Evolutionary conservation across 1,139 yeast species (phyloP), one percentile per base, ranked within the genome.

Genomic region (Wickerhamomyces sp.): DNA sequence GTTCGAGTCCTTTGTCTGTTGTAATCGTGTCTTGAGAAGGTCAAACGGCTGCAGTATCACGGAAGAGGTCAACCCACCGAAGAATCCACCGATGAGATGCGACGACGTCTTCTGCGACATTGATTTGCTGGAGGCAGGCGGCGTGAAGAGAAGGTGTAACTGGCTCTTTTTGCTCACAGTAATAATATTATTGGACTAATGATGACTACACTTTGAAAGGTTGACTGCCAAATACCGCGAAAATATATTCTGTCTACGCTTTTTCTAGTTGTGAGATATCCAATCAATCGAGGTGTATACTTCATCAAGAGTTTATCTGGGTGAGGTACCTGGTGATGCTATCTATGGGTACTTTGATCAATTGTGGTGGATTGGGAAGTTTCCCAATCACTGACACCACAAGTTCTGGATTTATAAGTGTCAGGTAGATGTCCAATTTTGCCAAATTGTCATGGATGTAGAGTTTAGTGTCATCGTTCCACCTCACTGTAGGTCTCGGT

Each of bases 21-120:
- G 98, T 12, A 89, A 67, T 44, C 98, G 62, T 0, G 98, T 91
- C 58, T 91, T 91, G 36, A 91, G 62, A 33, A 91, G 68, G 59
- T 91, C 98, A 38, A 91, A 70, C 1, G 98, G 98, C 57, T 91
- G 98, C 26, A 91, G 69, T 1, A 75, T 68, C 7, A 86, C 74
- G 0, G 96, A 80, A 3, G 96, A 83, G 1, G 89, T 70, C 40
- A 93, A 61, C 0, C 98, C 98, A 1, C 96, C 95, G 10, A 74
- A 53, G 39, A 85, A 91, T 0, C 98, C 98, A 5, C 97, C 85
- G 11, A 76, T 54, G 12, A 88, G 59, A 59, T 88, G 96, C 2
- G 67, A 50, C 2, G 52, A 43, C 4, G 54, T 47, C 34, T 44
- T n/a, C n/a, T n/a, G n/a, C n/a, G n/a, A n/a, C n/a, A n/a, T n/a